These are phyloP conservation scores for Dipteronia sinensis DNA, from an alignment of 345 rosid genomes.

Conservation along the genomic window DNA sequence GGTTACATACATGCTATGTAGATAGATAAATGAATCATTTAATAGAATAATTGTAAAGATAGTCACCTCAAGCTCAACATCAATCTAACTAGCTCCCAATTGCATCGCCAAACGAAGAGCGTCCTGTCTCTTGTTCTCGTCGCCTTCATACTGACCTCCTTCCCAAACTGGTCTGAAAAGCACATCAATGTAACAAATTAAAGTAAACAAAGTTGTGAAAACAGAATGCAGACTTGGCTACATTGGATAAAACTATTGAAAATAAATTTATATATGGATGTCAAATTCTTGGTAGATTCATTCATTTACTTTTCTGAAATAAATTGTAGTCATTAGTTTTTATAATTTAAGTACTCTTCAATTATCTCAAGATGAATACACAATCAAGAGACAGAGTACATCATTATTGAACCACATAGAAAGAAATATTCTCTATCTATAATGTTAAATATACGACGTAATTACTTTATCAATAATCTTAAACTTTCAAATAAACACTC, in stretches of 20 bases:
- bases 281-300: too few species aligned
- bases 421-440: too few species aligned
- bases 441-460: neutral
- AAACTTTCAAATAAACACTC: neutral
- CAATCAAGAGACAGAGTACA: neutral
- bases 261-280: too few species aligned
- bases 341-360: too few species aligned
- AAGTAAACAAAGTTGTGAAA: neutral
- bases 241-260: too few species aligned
- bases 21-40: too few species aligned
- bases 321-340: too few species aligned
- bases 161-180: conserved; percentile 44
- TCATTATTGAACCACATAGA: too few species aligned
- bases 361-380: neutral
- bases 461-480: neutral
- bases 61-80: conserved; percentile 36
- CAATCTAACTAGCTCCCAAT: conserved; percentile 43
- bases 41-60: neutral
- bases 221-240: neutral
- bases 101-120: conserved; percentile 45
- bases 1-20: too few species aligned
- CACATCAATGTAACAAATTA: neutral
- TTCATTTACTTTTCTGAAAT: too few species aligned
- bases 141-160: conserved; percentile 50
- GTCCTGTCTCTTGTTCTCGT: conserved; percentile 44